phyloP scores from a whole-genome alignment of 1,284 basidiomycete genomes.

The Boletellus deceptivus region DNA sequence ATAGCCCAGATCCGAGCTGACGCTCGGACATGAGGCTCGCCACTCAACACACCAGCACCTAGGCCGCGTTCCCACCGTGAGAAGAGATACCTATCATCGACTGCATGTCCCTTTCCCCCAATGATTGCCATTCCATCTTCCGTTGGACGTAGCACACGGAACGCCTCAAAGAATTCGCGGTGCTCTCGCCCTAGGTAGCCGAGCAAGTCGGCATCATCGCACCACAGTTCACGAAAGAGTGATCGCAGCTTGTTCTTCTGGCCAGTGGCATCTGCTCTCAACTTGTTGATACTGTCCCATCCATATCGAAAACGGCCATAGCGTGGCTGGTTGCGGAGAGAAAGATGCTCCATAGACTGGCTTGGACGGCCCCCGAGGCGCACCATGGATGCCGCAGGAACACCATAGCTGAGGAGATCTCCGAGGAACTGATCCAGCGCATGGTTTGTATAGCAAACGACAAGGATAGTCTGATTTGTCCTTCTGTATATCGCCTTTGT shows the following conservation, averaged over 20 bases:
- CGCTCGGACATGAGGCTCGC: constrained; percentile 28
- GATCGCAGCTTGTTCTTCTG: constrained; percentile 9
- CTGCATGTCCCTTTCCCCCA: constrained; percentile 36
- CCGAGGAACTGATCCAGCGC: constrained; percentile 64
- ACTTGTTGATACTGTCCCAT: constrained; percentile 38
- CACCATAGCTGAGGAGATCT: constrained; percentile 53
- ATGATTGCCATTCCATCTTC: constrained; percentile 46
- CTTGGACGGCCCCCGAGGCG: constrained; percentile 57
- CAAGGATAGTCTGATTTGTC: constrained; percentile 47
- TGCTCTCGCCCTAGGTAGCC: constrained; percentile 39
- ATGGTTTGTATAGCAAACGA: constrained; percentile 55
- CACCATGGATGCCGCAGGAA: constrained; percentile 39
- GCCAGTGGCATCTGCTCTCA: constrained; percentile 21
- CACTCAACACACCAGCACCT: constrained; percentile 44
- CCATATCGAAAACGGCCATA: constrained; percentile 22
- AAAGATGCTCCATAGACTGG: constrained; percentile 35
- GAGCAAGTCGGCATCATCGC: background rate
- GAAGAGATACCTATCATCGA: constrained; percentile 43
- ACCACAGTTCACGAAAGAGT: constrained; percentile 30
- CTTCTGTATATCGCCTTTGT: constrained; percentile 53
- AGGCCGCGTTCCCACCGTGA: constrained; percentile 42
- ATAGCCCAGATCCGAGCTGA: constrained; percentile 47
- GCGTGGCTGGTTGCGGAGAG: constrained; percentile 35
- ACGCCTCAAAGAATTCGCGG: constrained; percentile 43
- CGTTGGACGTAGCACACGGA: constrained; percentile 39